Conservation (phyloP, 2,329 filamentous ascomycete species). For the Colletotrichum spinosum region DNA sequence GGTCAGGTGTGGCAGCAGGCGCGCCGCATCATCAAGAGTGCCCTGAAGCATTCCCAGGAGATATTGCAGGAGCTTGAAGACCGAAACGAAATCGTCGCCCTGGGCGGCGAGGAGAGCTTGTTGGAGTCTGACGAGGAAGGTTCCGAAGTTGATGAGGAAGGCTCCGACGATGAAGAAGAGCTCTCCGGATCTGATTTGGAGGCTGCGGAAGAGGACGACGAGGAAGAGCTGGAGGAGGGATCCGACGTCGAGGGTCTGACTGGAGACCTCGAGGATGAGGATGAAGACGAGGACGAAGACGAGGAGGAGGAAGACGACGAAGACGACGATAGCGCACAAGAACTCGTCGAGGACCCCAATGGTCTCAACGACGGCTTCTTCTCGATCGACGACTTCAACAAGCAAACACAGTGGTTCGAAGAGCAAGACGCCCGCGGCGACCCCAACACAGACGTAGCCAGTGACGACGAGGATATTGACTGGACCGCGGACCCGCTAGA, state of each 20-base stretch:
- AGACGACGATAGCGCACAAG: conserved; percentile 60
- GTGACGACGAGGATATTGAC: conserved; percentile 82
- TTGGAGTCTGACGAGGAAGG: conserved; percentile 52
- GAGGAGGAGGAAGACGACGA: conserved; percentile 57
- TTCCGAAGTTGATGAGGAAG: conserved; percentile 41
- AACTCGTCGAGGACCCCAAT: conserved; percentile 76
- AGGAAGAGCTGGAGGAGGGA: conserved; percentile 42
- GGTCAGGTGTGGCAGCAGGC: conserved; percentile 96
- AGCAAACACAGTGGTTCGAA: conserved; percentile 89
- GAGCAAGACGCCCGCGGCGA: conserved; percentile 84
- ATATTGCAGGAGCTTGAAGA: conserved; percentile 63
- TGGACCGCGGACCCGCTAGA: conserved; percentile 84
- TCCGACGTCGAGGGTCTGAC: conserved; percentile 46
- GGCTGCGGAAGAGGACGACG: conserved; percentile 48
- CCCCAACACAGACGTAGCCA: conserved; percentile 77
- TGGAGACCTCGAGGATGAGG: conserved; percentile 39
- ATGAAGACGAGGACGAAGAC: conserved; percentile 50
- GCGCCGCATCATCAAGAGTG: conserved; percentile 77
- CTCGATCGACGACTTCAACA: conserved; percentile 97
- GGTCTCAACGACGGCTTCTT: conserved; percentile 98
- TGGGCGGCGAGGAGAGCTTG: conserved; percentile 49
- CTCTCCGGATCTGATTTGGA: conserved; percentile 41
- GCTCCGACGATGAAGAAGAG: conserved; percentile 48
- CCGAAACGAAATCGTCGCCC: conserved; percentile 51
- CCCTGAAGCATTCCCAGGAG: conserved; percentile 61